Evolutionary conservation across 2,329 filamentous ascomycete genomes (phyloP), one percentile per base, ranked within the genome.

Genomic region (Stachybotrys echinatus): DNA sequence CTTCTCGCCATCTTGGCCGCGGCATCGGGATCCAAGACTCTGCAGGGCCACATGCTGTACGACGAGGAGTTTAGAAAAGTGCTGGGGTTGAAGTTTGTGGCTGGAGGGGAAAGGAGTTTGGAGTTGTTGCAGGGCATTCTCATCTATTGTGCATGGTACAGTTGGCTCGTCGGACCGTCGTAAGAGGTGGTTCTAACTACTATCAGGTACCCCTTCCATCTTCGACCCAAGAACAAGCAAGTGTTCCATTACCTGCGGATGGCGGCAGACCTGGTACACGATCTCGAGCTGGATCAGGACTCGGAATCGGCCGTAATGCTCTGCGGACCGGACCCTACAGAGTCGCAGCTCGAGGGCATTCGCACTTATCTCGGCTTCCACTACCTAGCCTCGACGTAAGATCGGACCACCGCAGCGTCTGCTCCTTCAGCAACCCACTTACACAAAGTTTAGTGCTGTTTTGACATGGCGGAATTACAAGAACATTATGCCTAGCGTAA

Each of bases 11-110:
- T 83, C 18, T 62, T 83, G 2, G 73, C 78, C 2, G 71, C 74
- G 1, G 73, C 75, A 4, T 76, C 76, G 31, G 73, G 70, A 2
- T 71, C 74, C 23, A 67, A 59, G 12, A 74, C 74, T n/a, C 58
- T 77, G 20, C 75, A 78, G 54, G 73, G 78, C 0, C 76, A 81
- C 49, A 72, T 64, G 14, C 65, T 79, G 3, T 80, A 83, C 42
- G 80, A 83, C 23, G 74, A 77, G 45, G 80, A 83, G 61, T 79
- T 83, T 47, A 69, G 78, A 23, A 81, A 80, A 57, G 70, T 80
- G 0, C 56, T 82, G n/a, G 77, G 73, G 1, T 65, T 79, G 42
- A 82, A 79, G 59, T 76, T 80, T 39, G 76, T 84, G 1, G 71
- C 80, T 0, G 72, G 75, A 3, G 79, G 80, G 0, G 80, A 84